Base-by-base conservation (phyloP, 179 eudicot species). In the Camellia oleifera region DNA sequence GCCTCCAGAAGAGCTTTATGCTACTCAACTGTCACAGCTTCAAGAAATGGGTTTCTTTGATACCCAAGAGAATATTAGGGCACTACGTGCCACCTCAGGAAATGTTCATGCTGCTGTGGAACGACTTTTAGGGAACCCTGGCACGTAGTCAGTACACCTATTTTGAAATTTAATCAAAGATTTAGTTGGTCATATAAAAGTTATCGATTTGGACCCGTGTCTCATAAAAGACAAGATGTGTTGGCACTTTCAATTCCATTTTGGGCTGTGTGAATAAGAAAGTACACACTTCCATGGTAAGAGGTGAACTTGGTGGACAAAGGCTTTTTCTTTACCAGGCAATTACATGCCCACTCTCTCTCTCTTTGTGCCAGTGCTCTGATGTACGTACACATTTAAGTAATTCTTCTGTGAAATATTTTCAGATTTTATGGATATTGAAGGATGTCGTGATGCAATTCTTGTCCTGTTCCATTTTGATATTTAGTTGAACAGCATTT, bases 11-110 rank as follows among this genome's bases (percentile, higher is more conserved):
- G 97, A 97, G 83, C 97, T 90, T 15, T 97, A 94, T 85, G 97
- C 97, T 17, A 90, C 92, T 68, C 99, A 97, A 78, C 90, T 97
- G 3, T 82, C 97, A 5, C 99, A 94, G 83, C 95, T 97, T 62
- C 99, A 94, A 83, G 99, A 97, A 83, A 94, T 94, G 99, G 99
- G 99, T 12, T 97, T 97, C 86, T 89, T 89, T 26, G 97, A 97
- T 65, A 84, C 94, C 23, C 89, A 88, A 82, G 99, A 91, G 89
- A 97, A 97, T 78, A 93, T 97, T 69, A 82, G 92, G 84, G 99
- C 97, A 13, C 89, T 97, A 75, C 88, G 84, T 72, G 98, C 98
- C 45, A 90, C 98, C 7, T 85, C 90, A 77, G 99, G 99, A 45
- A 97, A 96, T 78, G 99, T 97, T 78, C 92, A 93, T 78, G 99